Percentiles rank a stretch among this genome's conserved stretches.
phyloP scores from a whole-genome alignment of 2,329 filamentous ascomycete species.

The Talaromyces sp. region DNA sequence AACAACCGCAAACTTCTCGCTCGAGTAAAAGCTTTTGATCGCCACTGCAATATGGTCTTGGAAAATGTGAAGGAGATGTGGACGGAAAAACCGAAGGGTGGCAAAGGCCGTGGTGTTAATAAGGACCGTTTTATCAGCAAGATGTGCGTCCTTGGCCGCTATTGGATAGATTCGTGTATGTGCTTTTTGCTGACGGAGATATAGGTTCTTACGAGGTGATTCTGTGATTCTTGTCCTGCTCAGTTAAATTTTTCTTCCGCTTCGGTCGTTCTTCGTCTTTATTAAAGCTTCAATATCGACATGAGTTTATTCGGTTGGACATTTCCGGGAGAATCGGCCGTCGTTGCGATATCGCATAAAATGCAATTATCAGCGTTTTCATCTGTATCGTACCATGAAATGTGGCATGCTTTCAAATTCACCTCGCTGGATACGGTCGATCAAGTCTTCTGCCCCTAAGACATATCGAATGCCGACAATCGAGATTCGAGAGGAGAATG shows the following conservation, averaged over 20 bases:
- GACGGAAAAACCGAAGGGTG: slow-evolving; percentile 85
- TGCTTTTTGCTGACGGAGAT: slow-evolving; percentile 7
- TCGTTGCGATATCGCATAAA: neutral
- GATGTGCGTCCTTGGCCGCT: slow-evolving; percentile 58
- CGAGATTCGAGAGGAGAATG: neutral
- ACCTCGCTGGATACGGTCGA: neutral
- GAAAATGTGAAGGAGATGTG: slow-evolving; percentile 99
- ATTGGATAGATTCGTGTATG: slow-evolving; percentile 3
- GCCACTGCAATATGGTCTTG: slow-evolving; percentile 98
- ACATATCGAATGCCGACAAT: neutral
- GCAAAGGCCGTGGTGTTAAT: slow-evolving; percentile 91
- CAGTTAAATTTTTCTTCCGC: slow-evolving; percentile 51
- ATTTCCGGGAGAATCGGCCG: neutral
- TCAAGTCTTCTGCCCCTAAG: neutral
- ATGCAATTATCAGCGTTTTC: neutral
- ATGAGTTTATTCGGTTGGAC: neutral
- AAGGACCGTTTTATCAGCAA: slow-evolving; percentile 98
- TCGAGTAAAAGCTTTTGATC: slow-evolving; percentile 95
- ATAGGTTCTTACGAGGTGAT: slow-evolving; percentile 78
- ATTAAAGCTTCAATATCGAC: neutral
- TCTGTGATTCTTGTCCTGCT: slow-evolving; percentile 82
- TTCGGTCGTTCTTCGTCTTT: neutral
- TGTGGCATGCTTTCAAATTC: neutral
- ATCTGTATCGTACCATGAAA: neutral
- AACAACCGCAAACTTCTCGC: slow-evolving; percentile 98